Evolutionary conservation across 1,139 yeast genomes (phyloP), one percentile per base, ranked within the genome.

Genomic region (Protomyces pachydermus): DNA sequence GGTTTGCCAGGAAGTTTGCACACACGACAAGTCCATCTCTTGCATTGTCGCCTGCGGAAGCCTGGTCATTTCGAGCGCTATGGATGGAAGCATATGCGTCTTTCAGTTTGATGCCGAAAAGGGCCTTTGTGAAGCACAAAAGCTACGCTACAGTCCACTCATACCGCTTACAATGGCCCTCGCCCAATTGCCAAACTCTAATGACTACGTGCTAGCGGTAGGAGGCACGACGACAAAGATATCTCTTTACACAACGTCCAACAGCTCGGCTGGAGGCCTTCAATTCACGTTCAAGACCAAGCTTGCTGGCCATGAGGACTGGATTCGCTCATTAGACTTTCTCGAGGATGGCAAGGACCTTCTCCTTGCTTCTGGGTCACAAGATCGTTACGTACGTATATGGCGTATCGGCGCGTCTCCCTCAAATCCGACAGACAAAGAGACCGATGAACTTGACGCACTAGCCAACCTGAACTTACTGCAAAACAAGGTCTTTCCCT

Each of bases 291-390:
- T 78, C 62, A 78, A 81, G 37, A 86, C 90, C 0, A 78, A 77
- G 8, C 76, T 91, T 54, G 81, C 85, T 35, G 97, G 98, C 9
- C 97, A 91, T 73, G 97, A 91, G 75, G 97, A 91, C 74, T 91
- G 98, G 98, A 81, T 91, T 65, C 87, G 88, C 73, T 81, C 89
- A 14, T 76, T 91, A 50, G 80, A 84, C 1, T 84, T 88, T 72
- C 85, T 84, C 56, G 76, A 79, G 64, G 83, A 81, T 63, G 62
- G 53, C 6, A 60, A 55, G 6, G 79, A 77, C 66, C 84, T 80
- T 69, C 73, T 88, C 4, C 77, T 91, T 54, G 97, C 97, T 14
- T 83, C 87, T 69, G 97, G 96, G 0, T 86, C 96, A 2, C 96
- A 91, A 72, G 98, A 91, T 74, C 79, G 96, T 71, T 90, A 90